Evolutionary conservation across 179 eudicot species (phyloP).

Genomic region (Heliamphora pulchella): DNA sequence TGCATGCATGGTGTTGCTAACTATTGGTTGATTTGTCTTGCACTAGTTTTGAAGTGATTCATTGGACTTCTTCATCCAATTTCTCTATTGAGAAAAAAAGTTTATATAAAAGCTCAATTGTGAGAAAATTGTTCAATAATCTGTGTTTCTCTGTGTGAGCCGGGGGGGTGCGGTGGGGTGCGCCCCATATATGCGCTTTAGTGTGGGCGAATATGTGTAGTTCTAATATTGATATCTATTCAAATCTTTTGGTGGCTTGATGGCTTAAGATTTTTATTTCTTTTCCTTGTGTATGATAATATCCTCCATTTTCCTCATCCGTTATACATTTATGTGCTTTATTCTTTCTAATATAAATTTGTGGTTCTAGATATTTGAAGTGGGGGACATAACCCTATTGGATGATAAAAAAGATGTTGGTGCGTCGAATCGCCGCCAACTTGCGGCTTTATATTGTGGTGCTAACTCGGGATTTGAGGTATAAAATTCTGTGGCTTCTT

Average conservation of each 20-base stretch:
- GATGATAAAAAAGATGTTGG: conserved; percentile 80
- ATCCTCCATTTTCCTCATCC: not conserved
- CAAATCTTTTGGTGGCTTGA: no score
- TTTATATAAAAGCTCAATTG: not conserved
- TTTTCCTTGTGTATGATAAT: not conserved
- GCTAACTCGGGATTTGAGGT: conserved; percentile 97
- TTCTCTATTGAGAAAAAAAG: not conserved
- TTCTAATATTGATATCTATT: no score
- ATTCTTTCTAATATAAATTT: not conserved
- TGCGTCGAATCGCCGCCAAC: conserved; percentile 67
- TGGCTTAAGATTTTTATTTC: no score
- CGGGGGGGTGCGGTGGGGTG: not conserved
- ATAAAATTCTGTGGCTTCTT: conserved; percentile 13
- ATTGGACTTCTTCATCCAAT: no score
- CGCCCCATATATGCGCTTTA: not conserved
- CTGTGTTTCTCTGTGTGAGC: not conserved
- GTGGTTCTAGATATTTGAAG: conserved; percentile 69
- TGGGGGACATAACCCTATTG: conserved; percentile 67
- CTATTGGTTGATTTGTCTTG: not conserved
- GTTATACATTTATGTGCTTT: not conserved
- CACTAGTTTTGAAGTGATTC: not conserved
- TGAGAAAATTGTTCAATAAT: not conserved
- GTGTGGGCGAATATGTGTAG: no score
- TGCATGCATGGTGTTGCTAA: not conserved
- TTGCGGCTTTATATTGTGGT: conserved; percentile 92